Base-by-base conservation (phyloP, 2,329 filamentous ascomycete genomes). In the Colletotrichum melonis region DNA sequence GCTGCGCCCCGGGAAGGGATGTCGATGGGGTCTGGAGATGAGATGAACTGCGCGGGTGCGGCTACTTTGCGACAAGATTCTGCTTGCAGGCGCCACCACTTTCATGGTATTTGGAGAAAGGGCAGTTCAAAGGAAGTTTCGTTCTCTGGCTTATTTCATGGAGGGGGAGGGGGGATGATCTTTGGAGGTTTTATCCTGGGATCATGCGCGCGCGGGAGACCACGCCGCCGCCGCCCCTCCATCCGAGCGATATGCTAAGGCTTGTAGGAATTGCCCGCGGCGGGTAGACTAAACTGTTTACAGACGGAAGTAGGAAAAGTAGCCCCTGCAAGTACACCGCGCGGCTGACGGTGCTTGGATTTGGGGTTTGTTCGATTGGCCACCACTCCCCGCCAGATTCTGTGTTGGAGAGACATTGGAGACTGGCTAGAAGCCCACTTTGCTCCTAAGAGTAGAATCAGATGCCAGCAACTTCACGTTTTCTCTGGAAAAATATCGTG, bases 231-330 rank as follows among this genome's bases (percentile, higher is more conserved):
- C 42, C 42, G 42, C 42, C 42, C 6, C 42, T 4, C 58, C 30
- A 30, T 9, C 30, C 30, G 26, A 24, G 19, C 58, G 12, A 54
- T 8, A 4, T 49, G 42, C 42, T 49, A 46, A 46, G n/a, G 49
- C 14, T 24, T 32, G 26, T 68, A 54, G 54, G 58, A 54, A 59
- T 63, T 66, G 59, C 46, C 70, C 60, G 24, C 70, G 67, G 70
- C 67, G 67, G 70, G 70, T 73, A 42, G 32, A 22, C 67, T 73
- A 70, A 24, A 26, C 70, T 62, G 22, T 59, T 73, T 70, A n/a
- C 42, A 62, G 67, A 42, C n/a, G 26, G 35, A 14, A 14, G n/a
- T 24, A 1, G 11, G 67, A 12, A 67, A 38, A 19, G 54, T 14
- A 32, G 35, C 35, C 19, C 24, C 32, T 56, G 42, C 24, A 32